phyloP scores from a whole-genome alignment of 345 rosid genomes.

The Lumnitzera racemosa region DNA sequence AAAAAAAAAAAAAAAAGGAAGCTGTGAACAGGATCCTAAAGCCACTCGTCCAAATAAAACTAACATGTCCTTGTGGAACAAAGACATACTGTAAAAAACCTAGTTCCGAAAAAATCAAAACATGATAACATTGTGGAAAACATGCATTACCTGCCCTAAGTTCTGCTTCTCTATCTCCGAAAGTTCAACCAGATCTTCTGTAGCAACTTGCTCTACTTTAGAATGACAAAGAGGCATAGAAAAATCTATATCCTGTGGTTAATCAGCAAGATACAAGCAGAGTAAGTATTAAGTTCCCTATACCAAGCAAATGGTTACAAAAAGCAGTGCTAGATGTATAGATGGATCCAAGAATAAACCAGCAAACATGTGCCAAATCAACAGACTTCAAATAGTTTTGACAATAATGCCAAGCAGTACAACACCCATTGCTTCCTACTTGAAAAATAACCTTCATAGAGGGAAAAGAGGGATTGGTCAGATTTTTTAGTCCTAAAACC shows the following conservation, averaged over 20 bases:
- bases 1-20: not conserved
- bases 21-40: too few relatives aligned
- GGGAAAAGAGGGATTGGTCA: too few relatives aligned
- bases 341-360: too few relatives aligned
- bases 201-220: conserved; percentile 66
- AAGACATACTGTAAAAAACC: not conserved
- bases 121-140: not conserved
- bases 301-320: not conserved
- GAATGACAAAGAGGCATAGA: conserved; percentile 92
- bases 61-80: not conserved
- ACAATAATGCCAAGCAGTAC: too few relatives aligned
- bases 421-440: too few relatives aligned
- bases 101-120: not conserved
- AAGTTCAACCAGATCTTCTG: conserved; percentile 86
- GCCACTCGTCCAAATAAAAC: not conserved
- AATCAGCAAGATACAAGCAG: conserved; percentile 10
- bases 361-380: too few relatives aligned
- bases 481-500: too few relatives aligned
- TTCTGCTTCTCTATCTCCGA: conserved; percentile 89
- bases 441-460: too few relatives aligned
- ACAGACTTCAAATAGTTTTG: too few relatives aligned
- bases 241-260: conserved; percentile 63
- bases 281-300: conserved; percentile 5
- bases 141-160: conserved; percentile 68
- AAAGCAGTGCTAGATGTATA: not conserved